phyloP scores from a whole-genome alignment of 208 protist species.

The Wallacemonas sp. region DNA sequence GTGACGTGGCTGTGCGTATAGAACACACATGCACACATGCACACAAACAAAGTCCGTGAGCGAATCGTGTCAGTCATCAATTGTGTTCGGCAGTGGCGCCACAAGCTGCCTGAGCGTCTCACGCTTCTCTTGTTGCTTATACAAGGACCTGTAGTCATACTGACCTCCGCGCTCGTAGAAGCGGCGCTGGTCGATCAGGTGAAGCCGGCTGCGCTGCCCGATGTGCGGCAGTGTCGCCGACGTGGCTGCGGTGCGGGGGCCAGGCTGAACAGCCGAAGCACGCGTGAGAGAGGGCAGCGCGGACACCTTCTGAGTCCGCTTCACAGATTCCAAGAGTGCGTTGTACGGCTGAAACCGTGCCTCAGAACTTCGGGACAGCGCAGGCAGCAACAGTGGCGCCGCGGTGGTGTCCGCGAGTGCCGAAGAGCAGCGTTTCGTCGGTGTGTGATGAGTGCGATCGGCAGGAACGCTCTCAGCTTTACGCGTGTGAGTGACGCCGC shows the following conservation, averaged over 20 bases:
- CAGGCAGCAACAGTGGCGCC: not conserved
- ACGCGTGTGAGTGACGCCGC: too few relatives aligned
- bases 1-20: not conserved
- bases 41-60: not conserved
- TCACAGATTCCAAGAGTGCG: not conserved
- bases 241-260: not conserved
- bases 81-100: not conserved
- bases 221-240: not conserved
- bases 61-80: not conserved
- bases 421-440: not conserved
- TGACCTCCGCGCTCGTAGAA: constrained; percentile 24
- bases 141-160: constrained; percentile 19
- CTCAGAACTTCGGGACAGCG: not conserved
- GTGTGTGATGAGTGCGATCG: not conserved
- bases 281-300: not conserved
- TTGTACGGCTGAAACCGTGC: not conserved
- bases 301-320: not conserved
- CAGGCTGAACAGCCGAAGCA: too few relatives aligned
- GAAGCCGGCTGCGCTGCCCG: not conserved
- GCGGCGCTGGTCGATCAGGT: constrained; percentile 27
- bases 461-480: not conserved
- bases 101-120: not conserved
- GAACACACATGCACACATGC: not conserved
- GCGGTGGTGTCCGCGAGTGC: not conserved
- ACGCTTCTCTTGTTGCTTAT: constrained; percentile 6